Evolutionary conservation across 2,329 filamentous ascomycete species (phyloP).

Genomic region (Aspergillus chevalieri): DNA sequence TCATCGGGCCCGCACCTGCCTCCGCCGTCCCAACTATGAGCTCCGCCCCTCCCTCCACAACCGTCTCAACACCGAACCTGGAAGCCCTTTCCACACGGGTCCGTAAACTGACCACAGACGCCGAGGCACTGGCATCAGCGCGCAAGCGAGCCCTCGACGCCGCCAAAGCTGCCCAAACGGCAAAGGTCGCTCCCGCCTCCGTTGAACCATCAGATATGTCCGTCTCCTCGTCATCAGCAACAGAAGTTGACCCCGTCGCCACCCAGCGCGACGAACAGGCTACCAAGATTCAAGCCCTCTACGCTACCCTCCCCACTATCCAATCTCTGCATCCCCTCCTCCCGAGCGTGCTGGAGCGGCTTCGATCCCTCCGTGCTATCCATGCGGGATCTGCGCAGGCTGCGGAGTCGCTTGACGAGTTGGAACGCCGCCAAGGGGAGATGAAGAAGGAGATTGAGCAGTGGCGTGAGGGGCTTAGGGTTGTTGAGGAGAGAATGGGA

Average conservation of each 20-base stretch:
- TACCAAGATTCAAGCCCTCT: slow-evolving; percentile 84
- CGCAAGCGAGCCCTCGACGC: slow-evolving; percentile 39
- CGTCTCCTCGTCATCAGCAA: slow-evolving; percentile 20
- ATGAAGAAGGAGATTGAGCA: slow-evolving; percentile 77
- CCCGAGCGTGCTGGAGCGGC: slow-evolving; percentile 74
- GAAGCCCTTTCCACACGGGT: slow-evolving; percentile 40
- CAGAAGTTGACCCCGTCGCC: slow-evolving; percentile 52
- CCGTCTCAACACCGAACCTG: slow-evolving; percentile 36
- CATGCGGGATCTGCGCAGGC: slow-evolving; percentile 83
- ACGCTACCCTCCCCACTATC: slow-evolving; percentile 81
- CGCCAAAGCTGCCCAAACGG: slow-evolving; percentile 36
- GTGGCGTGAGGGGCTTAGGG: slow-evolving; percentile 76
- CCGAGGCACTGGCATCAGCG: slow-evolving; percentile 38
- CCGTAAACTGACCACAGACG: slow-evolving; percentile 39
- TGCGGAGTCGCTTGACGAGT: slow-evolving; percentile 65
- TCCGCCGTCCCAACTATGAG: slow-evolving; percentile 18
- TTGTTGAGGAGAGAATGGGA: slow-evolving; percentile 68
- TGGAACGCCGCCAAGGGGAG: slow-evolving; percentile 74
- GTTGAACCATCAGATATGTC: slow-evolving; percentile 23
- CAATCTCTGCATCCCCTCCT: slow-evolving; percentile 79
- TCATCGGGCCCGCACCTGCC: slow-evolving; percentile 31
- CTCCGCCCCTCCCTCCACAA: slow-evolving; percentile 15
- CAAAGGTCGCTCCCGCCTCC: slow-evolving; percentile 28
- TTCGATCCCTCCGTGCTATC: slow-evolving; percentile 75
- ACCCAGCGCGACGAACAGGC: slow-evolving; percentile 58